Conservation (phyloP, 2,329 filamentous ascomycete species). For the Aspergillus glaucus region DNA sequence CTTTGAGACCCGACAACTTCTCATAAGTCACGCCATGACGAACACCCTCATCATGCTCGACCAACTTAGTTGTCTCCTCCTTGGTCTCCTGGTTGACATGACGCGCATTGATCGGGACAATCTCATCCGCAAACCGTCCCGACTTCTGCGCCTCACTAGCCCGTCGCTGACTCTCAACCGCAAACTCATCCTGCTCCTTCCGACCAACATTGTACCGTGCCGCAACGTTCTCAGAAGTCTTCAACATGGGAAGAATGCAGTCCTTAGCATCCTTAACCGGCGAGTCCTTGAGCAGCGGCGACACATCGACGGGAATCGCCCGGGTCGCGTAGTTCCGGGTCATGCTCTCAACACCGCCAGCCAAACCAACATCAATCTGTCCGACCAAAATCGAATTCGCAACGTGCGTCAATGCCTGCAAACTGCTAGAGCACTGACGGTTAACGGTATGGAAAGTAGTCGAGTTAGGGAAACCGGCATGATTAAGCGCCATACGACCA, state of each 20-base stretch:
- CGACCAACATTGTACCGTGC: constrained; percentile 76
- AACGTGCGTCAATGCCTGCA: constrained; percentile 88
- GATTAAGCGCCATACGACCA: constrained; percentile 74
- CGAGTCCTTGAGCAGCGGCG: constrained; percentile 14
- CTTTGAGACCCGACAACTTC: constrained; percentile 68
- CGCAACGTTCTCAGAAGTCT: constrained; percentile 90
- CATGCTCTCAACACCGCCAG: constrained; percentile 86
- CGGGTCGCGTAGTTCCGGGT: constrained; percentile 34
- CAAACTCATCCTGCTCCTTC: constrained; percentile 72
- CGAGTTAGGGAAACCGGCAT: constrained; percentile 86
- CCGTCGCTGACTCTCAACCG: constrained; percentile 73
- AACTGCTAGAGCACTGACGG: constrained; percentile 89
- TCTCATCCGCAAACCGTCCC: constrained; percentile 84
- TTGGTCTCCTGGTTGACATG: constrained; percentile 67
- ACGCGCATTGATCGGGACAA: constrained; percentile 75
- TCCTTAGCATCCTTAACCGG: constrained; percentile 60
- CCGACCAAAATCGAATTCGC: constrained; percentile 73
- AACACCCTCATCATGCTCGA: constrained; percentile 68
- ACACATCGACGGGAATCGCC: constrained; percentile 20
- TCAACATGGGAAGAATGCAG: constrained; percentile 88
- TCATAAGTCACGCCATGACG: constrained; percentile 80
- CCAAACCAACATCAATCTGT: constrained; percentile 76
- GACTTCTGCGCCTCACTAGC: constrained; percentile 81
- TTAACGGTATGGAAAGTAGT: constrained; percentile 72
- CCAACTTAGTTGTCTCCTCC: constrained; percentile 61